Evolutionary conservation across 169 alveolate species (phyloP).

Genomic region (Plasmodium blacklocki): DNA sequence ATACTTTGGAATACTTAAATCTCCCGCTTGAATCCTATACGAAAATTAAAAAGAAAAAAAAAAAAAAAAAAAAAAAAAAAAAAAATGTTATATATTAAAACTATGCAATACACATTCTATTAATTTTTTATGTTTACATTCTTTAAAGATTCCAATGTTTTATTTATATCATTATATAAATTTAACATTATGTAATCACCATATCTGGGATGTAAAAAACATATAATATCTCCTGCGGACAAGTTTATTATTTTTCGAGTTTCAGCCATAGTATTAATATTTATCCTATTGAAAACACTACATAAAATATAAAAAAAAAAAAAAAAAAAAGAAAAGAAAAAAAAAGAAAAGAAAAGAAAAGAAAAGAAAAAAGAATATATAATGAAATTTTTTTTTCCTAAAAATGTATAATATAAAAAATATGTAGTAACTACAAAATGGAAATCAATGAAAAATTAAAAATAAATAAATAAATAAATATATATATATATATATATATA

Average conservation of each 20-base stretch:
- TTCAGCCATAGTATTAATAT: slow-evolving; percentile 67
- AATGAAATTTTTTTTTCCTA: background rate
- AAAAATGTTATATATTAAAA: background rate
- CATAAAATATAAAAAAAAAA: background rate
- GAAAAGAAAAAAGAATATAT: background rate
- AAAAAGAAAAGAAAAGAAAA: background rate
- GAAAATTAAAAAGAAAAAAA: background rate
- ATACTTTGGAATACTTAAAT: slow-evolving; percentile 84
- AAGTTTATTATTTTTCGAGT: slow-evolving; percentile 75
- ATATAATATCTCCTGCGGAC: slow-evolving; percentile 82
- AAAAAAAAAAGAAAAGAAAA: background rate
- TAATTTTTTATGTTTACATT: slow-evolving; percentile 61
- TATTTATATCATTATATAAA: slow-evolving; percentile 85
- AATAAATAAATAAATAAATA: background rate
- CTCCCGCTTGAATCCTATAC: slow-evolving; percentile 84
- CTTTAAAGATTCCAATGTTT: slow-evolving; percentile 80
- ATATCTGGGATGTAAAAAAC: slow-evolving; percentile 87
- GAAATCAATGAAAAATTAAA: too few relatives aligned
- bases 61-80: slow-evolving; percentile 7
- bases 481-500: background rate
- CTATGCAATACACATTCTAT: background rate
- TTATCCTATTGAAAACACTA: slow-evolving; percentile 70
- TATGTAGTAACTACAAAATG: background rate
- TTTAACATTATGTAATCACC: slow-evolving; percentile 85
- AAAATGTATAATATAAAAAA: background rate